phyloP scores from a whole-genome alignment of 371 early-diverging fungal species.

The Chytridiales sp. region DNA sequence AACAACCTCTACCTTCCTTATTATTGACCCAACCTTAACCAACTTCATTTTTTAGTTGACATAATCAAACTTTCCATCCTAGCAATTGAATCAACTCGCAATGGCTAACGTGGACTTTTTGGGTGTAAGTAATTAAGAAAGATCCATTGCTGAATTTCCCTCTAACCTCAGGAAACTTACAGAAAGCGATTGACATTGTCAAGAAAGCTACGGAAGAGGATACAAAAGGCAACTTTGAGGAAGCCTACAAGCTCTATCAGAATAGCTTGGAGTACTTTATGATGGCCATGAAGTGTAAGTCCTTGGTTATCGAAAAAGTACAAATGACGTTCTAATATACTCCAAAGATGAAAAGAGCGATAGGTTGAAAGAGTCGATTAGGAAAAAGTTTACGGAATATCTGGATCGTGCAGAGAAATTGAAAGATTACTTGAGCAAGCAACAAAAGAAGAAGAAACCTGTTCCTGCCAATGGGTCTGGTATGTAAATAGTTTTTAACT shows the following conservation, averaged over 20 bases:
- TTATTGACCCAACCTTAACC: too few relatives aligned
- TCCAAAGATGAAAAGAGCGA: constrained; percentile 91
- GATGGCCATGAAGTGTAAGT: constrained; percentile 90
- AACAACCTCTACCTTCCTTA: too few relatives aligned
- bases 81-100: background rate
- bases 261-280: constrained; percentile 90
- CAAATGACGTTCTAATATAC: background rate
- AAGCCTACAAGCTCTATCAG: constrained; percentile 85
- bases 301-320: background rate
- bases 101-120: constrained; percentile 41
- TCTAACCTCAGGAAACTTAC: background rate
- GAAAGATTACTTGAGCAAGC: constrained; percentile 76
- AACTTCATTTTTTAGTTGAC: too few relatives aligned
- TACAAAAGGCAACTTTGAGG: constrained; percentile 83
- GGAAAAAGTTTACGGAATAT: constrained; percentile 89
- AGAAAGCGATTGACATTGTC: constrained; percentile 65
- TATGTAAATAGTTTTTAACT: constrained; percentile 20
- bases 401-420: constrained; percentile 91
- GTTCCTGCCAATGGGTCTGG: constrained; percentile 25
- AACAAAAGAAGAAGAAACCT: constrained; percentile 68
- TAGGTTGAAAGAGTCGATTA: constrained; percentile 77
- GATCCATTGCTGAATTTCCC: background rate
- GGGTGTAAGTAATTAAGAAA: constrained; percentile 19
- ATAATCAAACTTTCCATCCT: background rate
- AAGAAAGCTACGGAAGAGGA: constrained; percentile 94